phyloP scores from a whole-genome alignment of 148 eudicot genomes.

The Limonium bicolor region DNA sequence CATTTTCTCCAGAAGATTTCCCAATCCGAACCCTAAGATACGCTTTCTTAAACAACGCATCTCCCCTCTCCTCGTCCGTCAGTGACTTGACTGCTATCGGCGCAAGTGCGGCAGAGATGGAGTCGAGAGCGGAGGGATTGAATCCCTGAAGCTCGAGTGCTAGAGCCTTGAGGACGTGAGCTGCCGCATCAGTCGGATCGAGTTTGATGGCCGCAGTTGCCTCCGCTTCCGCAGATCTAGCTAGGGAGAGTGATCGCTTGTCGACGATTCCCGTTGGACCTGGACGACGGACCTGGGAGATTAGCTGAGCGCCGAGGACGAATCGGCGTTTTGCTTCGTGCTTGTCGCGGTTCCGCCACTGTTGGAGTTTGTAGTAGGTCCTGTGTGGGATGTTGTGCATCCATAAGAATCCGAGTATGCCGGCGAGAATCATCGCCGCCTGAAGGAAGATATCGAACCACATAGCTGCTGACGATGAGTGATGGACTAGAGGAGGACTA shows the following conservation, averaged over 20 bases:
- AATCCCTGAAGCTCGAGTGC: slow-evolving; percentile 62
- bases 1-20: not conserved
- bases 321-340: slow-evolving; percentile 57
- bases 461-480: too few species aligned
- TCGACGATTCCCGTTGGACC: too few species aligned
- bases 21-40: slow-evolving; percentile 33
- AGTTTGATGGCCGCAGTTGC: slow-evolving; percentile 40
- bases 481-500: too few species aligned
- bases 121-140: slow-evolving; percentile 44
- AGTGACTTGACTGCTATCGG: slow-evolving; percentile 49
- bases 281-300: slow-evolving; percentile 26
- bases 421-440: slow-evolving; percentile 13
- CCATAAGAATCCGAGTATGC: slow-evolving; percentile 28
- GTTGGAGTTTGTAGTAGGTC: slow-evolving; percentile 17
- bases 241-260: slow-evolving; percentile 13
- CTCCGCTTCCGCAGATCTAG: slow-evolving; percentile 36
- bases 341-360: slow-evolving; percentile 15
- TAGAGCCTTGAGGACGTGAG: slow-evolving; percentile 59
- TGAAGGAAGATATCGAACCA: slow-evolving; percentile 53
- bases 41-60: slow-evolving; percentile 54
- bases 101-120: slow-evolving; percentile 46
- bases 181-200: slow-evolving; percentile 62
- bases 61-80: slow-evolving; percentile 35
- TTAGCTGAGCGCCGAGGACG: slow-evolving; percentile 57
- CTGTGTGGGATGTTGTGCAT: slow-evolving; percentile 44